phyloP scores from a whole-genome alignment of 345 rosid genomes.

The Eutrema yunnanense region DNA sequence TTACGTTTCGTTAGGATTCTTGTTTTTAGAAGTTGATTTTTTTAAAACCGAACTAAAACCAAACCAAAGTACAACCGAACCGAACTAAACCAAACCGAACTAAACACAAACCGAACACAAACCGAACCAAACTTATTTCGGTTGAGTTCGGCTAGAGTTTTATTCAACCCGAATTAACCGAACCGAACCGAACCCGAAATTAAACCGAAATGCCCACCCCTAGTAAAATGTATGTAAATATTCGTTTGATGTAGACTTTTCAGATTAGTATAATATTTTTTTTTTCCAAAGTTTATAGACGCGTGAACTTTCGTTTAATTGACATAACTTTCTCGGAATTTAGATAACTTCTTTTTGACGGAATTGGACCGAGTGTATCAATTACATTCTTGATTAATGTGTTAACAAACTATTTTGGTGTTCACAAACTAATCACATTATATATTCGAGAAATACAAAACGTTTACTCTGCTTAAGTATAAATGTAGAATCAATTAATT shows the following conservation, averaged over 20 bases:
- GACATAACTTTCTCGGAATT: not conserved
- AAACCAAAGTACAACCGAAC: no score
- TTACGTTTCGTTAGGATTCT: no score
- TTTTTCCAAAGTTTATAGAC: not conserved
- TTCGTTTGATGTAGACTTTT: slow-evolving; percentile 21
- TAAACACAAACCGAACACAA: no score
- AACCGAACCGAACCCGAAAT: no score
- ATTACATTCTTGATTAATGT: not conserved
- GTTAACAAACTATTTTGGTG: not conserved
- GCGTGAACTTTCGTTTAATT: slow-evolving; percentile 2
- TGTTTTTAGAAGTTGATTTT: no score
- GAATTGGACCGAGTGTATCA: not conserved
- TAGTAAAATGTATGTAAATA: slow-evolving; percentile 3
- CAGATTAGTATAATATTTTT: not conserved
- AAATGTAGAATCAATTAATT: not conserved
- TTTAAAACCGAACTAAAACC: no score
- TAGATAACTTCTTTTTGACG: not conserved
- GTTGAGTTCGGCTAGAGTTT: no score
- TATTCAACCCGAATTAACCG: no score
- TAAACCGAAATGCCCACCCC: no score
- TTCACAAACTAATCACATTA: not conserved
- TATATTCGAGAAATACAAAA: not conserved
- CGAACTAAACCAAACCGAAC: no score
- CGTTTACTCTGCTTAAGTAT: not conserved
- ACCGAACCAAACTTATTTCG: no score